A percentile compares a stretch with the other conserved stretches of the same genome.
These are phyloP conservation scores for Malassezia yamatoensis DNA, from an alignment of 1,284 basidiomycete genomes.

Conservation along the genomic window DNA sequence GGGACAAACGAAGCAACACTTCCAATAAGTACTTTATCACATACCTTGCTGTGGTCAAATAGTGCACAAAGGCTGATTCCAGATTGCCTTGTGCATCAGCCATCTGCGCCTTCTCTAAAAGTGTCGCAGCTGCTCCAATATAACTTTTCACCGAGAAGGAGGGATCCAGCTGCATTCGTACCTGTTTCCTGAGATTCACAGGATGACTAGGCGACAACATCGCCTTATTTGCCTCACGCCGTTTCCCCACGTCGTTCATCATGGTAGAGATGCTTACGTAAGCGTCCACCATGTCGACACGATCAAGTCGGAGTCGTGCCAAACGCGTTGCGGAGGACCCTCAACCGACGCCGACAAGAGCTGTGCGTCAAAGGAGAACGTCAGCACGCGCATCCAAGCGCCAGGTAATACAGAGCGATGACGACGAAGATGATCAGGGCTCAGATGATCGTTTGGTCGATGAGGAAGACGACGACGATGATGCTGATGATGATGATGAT, in stretches of 20 bases:
- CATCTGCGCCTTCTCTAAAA: constrained; percentile 44
- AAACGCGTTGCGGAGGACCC: neutral
- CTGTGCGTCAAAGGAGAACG: neutral
- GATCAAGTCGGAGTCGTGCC: neutral
- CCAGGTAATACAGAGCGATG: neutral
- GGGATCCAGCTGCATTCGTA: constrained; percentile 33
- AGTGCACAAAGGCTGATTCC: constrained; percentile 46
- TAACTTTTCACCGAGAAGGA: constrained; percentile 43
- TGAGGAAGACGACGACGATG: neutral
- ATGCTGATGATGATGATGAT: neutral
- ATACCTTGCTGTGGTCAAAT: constrained; percentile 40
- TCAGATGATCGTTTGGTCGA: neutral
- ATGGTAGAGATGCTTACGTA: neutral
- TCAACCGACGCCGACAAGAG: neutral
- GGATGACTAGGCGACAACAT: constrained; percentile 39
- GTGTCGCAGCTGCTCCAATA: constrained; percentile 39
- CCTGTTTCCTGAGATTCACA: constrained; percentile 38
- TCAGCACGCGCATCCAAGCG: neutral
- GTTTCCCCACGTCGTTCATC: neutral
- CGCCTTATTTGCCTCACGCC: neutral
- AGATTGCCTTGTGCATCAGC: constrained; percentile 41
- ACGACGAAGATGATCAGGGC: neutral
- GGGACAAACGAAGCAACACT: constrained; percentile 40
- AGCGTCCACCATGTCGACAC: neutral
- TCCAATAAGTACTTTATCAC: constrained; percentile 1